Percentiles rank a stretch among this genome's conserved stretches.
phyloP scores from a whole-genome alignment of 805 yeast species.

The Tetrapisispora namnaoensis region DNA sequence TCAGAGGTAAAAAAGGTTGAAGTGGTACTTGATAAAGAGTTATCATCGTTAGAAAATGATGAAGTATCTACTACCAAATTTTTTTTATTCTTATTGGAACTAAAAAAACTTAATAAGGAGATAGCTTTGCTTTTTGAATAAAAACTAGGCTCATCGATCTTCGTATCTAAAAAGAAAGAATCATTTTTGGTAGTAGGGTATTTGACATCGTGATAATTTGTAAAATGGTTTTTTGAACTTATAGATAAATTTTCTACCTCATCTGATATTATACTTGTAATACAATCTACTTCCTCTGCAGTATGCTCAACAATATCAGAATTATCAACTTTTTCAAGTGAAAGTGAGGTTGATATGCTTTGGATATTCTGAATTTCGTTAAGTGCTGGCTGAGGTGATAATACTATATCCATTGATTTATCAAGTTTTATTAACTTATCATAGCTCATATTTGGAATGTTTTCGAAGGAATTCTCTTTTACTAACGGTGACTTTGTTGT shows the following conservation, averaged over 20 bases:
- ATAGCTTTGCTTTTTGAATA: conserved; percentile 14
- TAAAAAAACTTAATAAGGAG: conserved; percentile 23
- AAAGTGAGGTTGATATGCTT: conserved; percentile 12
- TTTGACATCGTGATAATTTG: neutral
- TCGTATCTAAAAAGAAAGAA: conserved; percentile 11
- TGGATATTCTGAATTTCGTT: conserved; percentile 5
- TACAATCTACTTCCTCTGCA: conserved; percentile 6
- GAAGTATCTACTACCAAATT: conserved; percentile 7
- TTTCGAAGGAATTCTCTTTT: conserved; percentile 10
- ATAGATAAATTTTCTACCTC: neutral
- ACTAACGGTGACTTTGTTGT: neutral
- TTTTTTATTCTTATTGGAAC: conserved; percentile 11
- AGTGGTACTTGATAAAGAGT: neutral
- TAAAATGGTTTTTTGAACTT: neutral
- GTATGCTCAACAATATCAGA: neutral
- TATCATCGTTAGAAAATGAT: neutral
- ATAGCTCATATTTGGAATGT: conserved; percentile 18
- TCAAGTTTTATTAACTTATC: conserved; percentile 21
- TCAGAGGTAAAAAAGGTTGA: neutral
- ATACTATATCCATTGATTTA: conserved; percentile 13
- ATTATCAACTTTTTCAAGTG: conserved; percentile 8
- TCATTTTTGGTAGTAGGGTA: neutral
- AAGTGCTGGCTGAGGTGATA: conserved; percentile 11
- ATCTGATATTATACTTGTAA: conserved; percentile 15
- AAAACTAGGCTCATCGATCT: conserved; percentile 12